Conservation (phyloP, 2,329 filamentous ascomycete genomes). For the Phialemonium atrogriseum region DNA sequence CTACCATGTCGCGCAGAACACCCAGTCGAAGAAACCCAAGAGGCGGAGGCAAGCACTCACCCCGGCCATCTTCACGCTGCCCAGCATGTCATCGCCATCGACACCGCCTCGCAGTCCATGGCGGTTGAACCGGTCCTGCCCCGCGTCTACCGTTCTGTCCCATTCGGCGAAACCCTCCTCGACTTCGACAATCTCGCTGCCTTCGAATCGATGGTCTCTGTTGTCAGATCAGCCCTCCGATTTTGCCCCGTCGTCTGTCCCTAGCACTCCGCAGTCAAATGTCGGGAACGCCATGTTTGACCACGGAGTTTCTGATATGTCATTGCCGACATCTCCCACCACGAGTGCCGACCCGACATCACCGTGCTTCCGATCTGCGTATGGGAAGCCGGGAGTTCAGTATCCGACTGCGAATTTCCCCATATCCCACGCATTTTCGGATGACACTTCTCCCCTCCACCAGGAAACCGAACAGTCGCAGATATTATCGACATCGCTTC, state of each 20-base stretch:
- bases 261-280: conserved; percentile 73
- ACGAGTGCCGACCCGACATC: conserved; percentile 66
- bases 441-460: conserved; percentile 13
- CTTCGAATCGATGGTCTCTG: conserved; percentile 54
- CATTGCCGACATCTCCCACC: conserved; percentile 72
- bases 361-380: conserved; percentile 41
- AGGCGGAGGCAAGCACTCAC: conserved; percentile 64
- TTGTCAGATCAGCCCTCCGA: conserved; percentile 55
- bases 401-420: too few species aligned
- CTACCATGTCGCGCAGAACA: conserved; percentile 65
- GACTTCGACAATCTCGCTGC: conserved; percentile 25
- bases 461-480: conserved; percentile 5
- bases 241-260: conserved; percentile 62
- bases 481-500: too few species aligned
- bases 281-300: conserved; percentile 75
- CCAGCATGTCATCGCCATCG: conserved; percentile 27
- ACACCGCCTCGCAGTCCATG: conserved; percentile 31
- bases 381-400: conserved; percentile 50
- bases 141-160: conserved; percentile 30
- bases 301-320: conserved; percentile 57
- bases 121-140: conserved; percentile 28
- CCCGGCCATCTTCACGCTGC: conserved; percentile 52
- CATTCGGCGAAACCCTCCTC: conserved; percentile 41
- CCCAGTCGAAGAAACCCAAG: conserved; percentile 54
- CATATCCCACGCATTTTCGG: too few species aligned